phyloP scores from a whole-genome alignment of 345 rosid genomes.

The Salix exigua region DNA sequence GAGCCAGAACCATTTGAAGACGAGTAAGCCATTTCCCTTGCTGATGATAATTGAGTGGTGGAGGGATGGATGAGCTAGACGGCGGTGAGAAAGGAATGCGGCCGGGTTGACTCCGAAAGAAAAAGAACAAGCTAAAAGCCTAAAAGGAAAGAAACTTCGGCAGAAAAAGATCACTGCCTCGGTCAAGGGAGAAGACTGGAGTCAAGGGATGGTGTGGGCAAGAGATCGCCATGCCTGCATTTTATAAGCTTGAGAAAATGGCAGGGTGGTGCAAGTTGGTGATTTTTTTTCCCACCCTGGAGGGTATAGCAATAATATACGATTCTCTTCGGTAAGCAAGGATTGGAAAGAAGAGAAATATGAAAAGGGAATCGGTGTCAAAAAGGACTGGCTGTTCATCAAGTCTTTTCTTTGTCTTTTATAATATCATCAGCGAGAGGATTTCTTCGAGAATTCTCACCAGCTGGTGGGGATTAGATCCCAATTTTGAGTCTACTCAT shows the following conservation, averaged over 20 bases:
- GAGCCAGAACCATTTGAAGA: constrained; percentile 45
- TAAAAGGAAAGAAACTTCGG: constrained; percentile 7
- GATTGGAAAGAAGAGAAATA: constrained; percentile 15
- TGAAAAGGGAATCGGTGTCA: constrained; percentile 24
- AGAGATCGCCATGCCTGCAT: constrained; percentile 33
- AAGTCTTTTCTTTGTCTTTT: constrained; percentile 30
- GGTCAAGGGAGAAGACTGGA: constrained; percentile 33
- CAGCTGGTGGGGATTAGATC: constrained; percentile 45
- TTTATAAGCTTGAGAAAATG: constrained; percentile 38
- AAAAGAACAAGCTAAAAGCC: constrained; percentile 4
- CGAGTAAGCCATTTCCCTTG: constrained; percentile 14
- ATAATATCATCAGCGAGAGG: constrained; percentile 28
- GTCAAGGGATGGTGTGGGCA: constrained; percentile 41
- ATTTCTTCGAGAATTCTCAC: constrained; percentile 20
- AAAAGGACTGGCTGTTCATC: constrained; percentile 21
- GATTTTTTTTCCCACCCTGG: constrained; percentile 7
- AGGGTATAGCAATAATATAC: constrained; percentile 24
- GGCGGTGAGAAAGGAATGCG: background rate
- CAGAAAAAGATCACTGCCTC: constrained; percentile 7
- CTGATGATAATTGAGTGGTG: background rate
- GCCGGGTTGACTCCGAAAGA: background rate
- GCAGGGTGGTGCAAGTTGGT: constrained; percentile 44
- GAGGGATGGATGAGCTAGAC: background rate
- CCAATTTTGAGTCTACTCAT: constrained; percentile 22
- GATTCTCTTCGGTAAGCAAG: constrained; percentile 39